Evolutionary conservation across 176 grass and related monocot genomes (phyloP), one percentile per base, ranked within the genome.

Genomic region (Areca catechu): DNA sequence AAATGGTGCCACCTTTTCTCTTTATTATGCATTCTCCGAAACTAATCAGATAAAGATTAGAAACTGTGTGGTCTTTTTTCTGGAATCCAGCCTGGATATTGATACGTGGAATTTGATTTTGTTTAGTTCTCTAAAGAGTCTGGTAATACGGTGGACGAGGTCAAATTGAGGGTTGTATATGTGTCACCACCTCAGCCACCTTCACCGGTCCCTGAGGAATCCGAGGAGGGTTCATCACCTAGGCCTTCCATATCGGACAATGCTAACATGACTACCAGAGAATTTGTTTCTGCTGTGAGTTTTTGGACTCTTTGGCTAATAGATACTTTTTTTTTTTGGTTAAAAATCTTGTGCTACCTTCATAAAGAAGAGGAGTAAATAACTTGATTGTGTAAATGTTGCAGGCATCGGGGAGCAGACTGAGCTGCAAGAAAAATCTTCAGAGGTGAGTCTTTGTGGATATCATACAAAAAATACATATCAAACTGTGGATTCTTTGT

Each of bases 51-150:
- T 37, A 65, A 10, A 22, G 60, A 18, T 17, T 15, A 52, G 3
- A 0, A 22, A 19, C 55, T 19, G 23, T 58, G 17, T 66, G 25
- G 18, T 28, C 16, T 47, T n/a, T n/a, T n/a, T 22, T 66, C 17
- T 43, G 34, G 34, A 43, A 43, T 34, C 18, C 22, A 56, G 19
- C 51, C 51, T 71, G 15, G 4, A 50, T 49, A 51, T 61, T 69
- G 15, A n/a, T 20, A 2, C 43, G 23, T 60, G 23, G 0, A 60
- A 21, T 22, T 70, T 58, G 51, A 59, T 30, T 10, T 37, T 59
- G 79, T 50, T 54, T 68, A 94, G 84, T 94, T 94, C 51, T 84
- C 60, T 4, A 94, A 88, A 67, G 80, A 88, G 47, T 75, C 80
- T 15, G 77, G 77, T 37, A 84, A 84, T 61, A 78, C 58, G 53